Percentiles rank a stretch among this genome's conserved stretches.
Conservation (phyloP, 2,329 filamentous ascomycete genomes). For the Penicillium olsonii region DNA sequence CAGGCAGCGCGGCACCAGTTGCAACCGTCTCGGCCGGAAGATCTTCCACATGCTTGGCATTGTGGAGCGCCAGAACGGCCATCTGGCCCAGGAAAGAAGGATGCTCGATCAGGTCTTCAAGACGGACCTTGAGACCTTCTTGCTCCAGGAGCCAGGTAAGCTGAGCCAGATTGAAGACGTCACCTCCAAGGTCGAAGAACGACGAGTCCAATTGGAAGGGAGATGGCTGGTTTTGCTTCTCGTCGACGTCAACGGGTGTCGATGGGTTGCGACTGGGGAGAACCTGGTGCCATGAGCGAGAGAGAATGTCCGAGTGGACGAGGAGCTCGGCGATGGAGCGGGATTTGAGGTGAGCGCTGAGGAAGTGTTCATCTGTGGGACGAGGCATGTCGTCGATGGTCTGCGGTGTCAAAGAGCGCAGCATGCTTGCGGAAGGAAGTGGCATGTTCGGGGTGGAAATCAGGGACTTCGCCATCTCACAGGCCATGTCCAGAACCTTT, state of each 20-base stretch:
- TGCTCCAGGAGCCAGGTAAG: conserved; percentile 44
- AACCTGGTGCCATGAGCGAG: conserved; percentile 43
- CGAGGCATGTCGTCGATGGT: conserved; percentile 29
- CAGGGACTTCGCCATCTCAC: conserved; percentile 39
- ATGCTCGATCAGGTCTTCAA: conserved; percentile 44
- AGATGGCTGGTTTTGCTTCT: conserved; percentile 18
- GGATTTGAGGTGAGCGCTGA: conserved; percentile 39
- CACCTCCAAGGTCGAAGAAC: conserved; percentile 46
- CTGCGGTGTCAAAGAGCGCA: conserved; percentile 35
- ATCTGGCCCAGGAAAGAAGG: conserved; percentile 46
- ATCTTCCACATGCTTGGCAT: conserved; percentile 25
- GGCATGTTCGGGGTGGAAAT: conserved; percentile 36
- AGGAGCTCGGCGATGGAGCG: conserved; percentile 42
- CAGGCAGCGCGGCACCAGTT: conserved; percentile 13
- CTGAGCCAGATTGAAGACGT: conserved; percentile 44
- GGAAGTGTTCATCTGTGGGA: conserved; percentile 33
- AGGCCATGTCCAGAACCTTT: conserved; percentile 43
- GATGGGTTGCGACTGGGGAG: conserved; percentile 22
- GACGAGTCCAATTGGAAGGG: conserved; percentile 42
- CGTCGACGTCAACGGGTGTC: conserved; percentile 9
- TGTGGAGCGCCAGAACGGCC: conserved; percentile 35
- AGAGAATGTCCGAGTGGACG: conserved; percentile 42
- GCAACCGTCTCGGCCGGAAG: conserved; percentile 10
- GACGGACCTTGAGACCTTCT: conserved; percentile 40
- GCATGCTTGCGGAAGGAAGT: conserved; percentile 36